Conservation (phyloP, 2,329 filamentous ascomycete genomes). For the Pseudocercospora vitis region DNA sequence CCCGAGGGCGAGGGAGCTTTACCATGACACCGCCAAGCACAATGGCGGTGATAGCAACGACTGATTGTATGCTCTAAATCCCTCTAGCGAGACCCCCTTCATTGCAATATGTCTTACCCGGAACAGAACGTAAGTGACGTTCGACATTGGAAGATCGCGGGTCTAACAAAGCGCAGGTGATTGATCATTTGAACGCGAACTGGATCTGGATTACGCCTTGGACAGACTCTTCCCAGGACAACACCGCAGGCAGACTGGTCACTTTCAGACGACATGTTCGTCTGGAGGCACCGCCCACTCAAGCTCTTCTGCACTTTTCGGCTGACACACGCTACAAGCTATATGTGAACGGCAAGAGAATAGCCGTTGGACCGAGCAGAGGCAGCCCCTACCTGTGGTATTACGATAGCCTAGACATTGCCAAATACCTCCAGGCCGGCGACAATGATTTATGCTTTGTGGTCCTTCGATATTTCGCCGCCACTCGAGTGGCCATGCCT, state of each 20-base stretch:
- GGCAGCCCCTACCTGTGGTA: slow-evolving; percentile 41
- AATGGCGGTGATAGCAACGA: background rate
- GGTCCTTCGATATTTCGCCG: slow-evolving; percentile 36
- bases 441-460: slow-evolving; percentile 34
- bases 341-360: slow-evolving; percentile 41
- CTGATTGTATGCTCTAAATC: background rate
- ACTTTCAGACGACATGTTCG: slow-evolving; percentile 34
- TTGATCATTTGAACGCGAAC: slow-evolving; percentile 41
- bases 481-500: slow-evolving; percentile 34
- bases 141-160: no score
- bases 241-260: slow-evolving; percentile 40
- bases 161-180: slow-evolving; percentile 27
- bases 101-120: no score
- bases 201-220: slow-evolving; percentile 44
- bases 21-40: background rate
- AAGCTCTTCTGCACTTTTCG: slow-evolving; percentile 36
- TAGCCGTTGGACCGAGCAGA: slow-evolving; percentile 42
- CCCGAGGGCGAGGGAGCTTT: background rate
- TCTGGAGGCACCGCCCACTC: slow-evolving; percentile 21
- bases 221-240: slow-evolving; percentile 36
- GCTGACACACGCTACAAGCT: slow-evolving; percentile 50
- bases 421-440: slow-evolving; percentile 29
- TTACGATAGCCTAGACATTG: slow-evolving; percentile 38
- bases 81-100: no score
- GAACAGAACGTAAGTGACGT: no score